Evolutionary conservation across 345 rosid genomes (phyloP).

Genomic region (Bretschneidera sinensis): DNA sequence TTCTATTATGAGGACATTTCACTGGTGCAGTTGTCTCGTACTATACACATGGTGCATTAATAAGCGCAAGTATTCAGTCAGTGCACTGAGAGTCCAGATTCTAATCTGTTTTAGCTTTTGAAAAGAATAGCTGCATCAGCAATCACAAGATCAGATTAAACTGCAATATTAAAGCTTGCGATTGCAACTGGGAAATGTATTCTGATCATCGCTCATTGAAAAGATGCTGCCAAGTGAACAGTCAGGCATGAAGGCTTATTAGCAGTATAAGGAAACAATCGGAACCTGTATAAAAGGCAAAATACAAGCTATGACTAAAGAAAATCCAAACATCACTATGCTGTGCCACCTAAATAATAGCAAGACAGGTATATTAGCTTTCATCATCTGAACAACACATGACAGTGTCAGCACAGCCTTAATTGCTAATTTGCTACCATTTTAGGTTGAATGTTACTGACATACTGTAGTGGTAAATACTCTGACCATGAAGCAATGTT

Average conservation of each 20-base stretch:
- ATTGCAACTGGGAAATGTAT: neutral
- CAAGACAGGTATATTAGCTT: no score
- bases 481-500: no score
- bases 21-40: no score
- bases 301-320: no score
- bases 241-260: neutral
- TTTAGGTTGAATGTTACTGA: no score
- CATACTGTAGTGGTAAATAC: no score
- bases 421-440: neutral
- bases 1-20: neutral
- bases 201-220: neutral
- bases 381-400: no score
- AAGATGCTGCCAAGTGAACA: no score
- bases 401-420: neutral
- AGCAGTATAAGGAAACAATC: neutral
- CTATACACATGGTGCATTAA: no score
- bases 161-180: neutral
- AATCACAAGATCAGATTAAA: slow-evolving; percentile 1
- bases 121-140: slow-evolving; percentile 1
- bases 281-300: neutral
- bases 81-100: neutral
- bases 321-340: no score
- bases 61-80: neutral
- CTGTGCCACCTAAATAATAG: no score
- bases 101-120: slow-evolving; percentile 8